Conservation (phyloP, 2,329 filamentous ascomycete genomes). For the Aspergillus pseudotamarii region DNA sequence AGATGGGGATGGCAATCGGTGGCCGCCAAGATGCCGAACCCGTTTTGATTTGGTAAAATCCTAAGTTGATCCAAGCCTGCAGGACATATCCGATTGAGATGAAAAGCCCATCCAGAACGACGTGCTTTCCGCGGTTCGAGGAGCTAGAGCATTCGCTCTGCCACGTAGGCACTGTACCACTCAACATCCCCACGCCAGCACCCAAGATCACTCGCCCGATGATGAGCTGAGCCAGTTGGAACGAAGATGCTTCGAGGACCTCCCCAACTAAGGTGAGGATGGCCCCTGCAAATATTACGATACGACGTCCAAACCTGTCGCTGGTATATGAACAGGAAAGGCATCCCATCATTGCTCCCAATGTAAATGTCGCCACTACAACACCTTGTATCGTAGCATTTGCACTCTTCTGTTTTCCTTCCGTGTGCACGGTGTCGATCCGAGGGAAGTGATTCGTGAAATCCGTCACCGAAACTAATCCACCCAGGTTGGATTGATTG, state of each 20-base stretch:
- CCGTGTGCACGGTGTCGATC: conserved; percentile 51
- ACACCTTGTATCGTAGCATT: conserved; percentile 47
- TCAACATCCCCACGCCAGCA: conserved; percentile 46
- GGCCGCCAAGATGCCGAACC: conserved; percentile 35
- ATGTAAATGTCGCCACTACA: conserved; percentile 37
- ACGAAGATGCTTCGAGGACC: conserved; percentile 49
- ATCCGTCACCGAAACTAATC: conserved; percentile 8
- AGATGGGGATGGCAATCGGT: conserved; percentile 36
- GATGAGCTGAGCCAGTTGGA: conserved; percentile 48
- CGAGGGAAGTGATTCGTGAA: conserved; percentile 51
- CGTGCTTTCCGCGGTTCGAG: conserved; percentile 20
- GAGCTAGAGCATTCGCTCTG: conserved; percentile 29
- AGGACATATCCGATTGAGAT: conserved; percentile 46
- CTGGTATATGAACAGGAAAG: conserved; percentile 51
- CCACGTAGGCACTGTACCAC: conserved; percentile 49
- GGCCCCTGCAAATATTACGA: conserved; percentile 47
- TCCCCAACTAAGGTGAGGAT: conserved; percentile 48
- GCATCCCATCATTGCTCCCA: conserved; percentile 51
- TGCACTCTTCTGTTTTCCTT: conserved; percentile 44
- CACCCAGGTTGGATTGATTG: conserved; percentile 51
- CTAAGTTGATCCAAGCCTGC: conserved; percentile 50
- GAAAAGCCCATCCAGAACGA: conserved; percentile 40
- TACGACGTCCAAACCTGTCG: conserved; percentile 49
- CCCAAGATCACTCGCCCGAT: conserved; percentile 50
- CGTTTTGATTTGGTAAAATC: conserved; percentile 31